A percentile compares a stretch with the other conserved stretches of the same genome.
These are phyloP conservation scores for Debaryomyces subglobosus DNA, from an alignment of 1,139 yeast genomes.

Conservation along the genomic window DNA sequence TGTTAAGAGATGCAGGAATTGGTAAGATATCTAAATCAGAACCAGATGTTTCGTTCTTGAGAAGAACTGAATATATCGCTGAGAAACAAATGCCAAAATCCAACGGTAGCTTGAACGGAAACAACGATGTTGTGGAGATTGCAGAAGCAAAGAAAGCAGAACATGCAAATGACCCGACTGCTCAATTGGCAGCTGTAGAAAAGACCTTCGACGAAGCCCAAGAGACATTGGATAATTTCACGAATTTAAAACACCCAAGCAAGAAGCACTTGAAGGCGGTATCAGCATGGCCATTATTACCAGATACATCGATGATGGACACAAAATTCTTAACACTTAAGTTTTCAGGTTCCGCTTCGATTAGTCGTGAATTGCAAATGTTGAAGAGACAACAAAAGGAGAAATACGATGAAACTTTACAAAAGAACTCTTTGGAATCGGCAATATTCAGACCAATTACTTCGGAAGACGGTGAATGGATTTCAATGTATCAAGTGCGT, in stretches of 20 bases:
- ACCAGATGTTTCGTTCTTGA: conserved; percentile 77
- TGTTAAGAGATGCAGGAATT: conserved; percentile 78
- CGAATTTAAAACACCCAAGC: conserved; percentile 70
- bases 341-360: conserved; percentile 79
- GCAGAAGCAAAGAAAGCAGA: conserved; percentile 22
- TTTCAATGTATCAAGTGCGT: conserved; percentile 61
- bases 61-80: conserved; percentile 91
- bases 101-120: conserved; percentile 12
- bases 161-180: conserved; percentile 57
- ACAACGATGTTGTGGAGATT: conserved; percentile 6
- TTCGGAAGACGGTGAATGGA: conserved; percentile 79
- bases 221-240: conserved; percentile 46
- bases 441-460: conserved; percentile 78
- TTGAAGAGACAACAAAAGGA: conserved; percentile 41
- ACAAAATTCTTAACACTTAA: conserved; percentile 71
- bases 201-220: conserved; percentile 68
- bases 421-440: conserved; percentile 53
- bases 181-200: conserved; percentile 72
- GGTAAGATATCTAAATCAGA: conserved; percentile 52
- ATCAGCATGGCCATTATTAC: conserved; percentile 77
- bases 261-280: conserved; percentile 76
- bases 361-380: conserved; percentile 40
- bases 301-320: conserved; percentile 89
- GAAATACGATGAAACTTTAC: conserved; percentile 41
- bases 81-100: conserved; percentile 35